These are phyloP conservation scores for Xerophyta viscosa DNA, from an alignment of 106 monocot species.

Conservation along the genomic window DNA sequence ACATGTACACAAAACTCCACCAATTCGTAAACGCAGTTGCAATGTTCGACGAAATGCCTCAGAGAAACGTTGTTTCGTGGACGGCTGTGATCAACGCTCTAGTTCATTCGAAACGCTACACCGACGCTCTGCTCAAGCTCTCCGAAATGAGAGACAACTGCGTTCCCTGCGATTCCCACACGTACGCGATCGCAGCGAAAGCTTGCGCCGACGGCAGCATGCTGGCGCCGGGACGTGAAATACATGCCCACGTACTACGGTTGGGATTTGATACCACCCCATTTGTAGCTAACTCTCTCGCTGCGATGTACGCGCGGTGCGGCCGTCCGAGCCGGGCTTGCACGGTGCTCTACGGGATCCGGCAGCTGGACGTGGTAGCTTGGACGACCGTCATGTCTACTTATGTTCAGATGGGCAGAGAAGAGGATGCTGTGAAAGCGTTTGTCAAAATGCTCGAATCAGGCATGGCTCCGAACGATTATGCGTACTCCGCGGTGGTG, in stretches of 20 bases:
- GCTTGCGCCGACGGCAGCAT: constrained; percentile 46
- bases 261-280: constrained; percentile 37
- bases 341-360: constrained; percentile 33
- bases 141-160: constrained; percentile 28
- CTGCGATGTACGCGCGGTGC: constrained; percentile 59
- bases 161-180: constrained; percentile 52
- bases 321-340: constrained; percentile 16
- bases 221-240: constrained; percentile 38
- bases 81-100: constrained; percentile 58
- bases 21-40: constrained; percentile 16
- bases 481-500: constrained; percentile 53
- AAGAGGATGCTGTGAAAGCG: constrained; percentile 32
- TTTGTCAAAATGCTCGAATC: constrained; percentile 32
- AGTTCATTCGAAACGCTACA: constrained; percentile 21
- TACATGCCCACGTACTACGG: constrained; percentile 45
- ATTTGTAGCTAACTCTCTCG: constrained; percentile 64
- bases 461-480: constrained; percentile 49
- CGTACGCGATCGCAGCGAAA: constrained; percentile 58
- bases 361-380: constrained; percentile 44
- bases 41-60: constrained; percentile 66
- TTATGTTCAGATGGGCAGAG: constrained; percentile 34
- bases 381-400: constrained; percentile 71
- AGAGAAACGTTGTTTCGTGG: constrained; percentile 61
- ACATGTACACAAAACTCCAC: constrained; percentile 42
- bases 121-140: constrained; percentile 39